Evolutionary conservation across 805 yeast species (phyloP), one percentile per base, ranked within the genome.

Genomic region (Lipomyces orientalis): DNA sequence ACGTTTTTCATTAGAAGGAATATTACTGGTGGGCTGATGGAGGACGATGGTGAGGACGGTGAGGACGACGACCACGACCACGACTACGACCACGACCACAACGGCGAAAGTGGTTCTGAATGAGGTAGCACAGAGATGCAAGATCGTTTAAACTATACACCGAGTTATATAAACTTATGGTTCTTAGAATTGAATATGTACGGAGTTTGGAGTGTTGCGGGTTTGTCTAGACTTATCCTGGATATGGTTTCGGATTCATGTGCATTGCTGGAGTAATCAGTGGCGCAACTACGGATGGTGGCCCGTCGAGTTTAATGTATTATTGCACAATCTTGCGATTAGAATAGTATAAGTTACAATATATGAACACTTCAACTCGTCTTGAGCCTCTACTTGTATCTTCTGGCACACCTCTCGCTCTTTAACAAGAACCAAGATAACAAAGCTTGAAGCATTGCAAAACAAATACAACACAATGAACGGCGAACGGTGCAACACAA

Each of bases 1-100:
- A 33, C 69, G 54, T 62, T 65, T 29, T n/a, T 19, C 10, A 12
- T 67, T 10, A 46, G 54, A 14, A 61, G 57, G 19, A 54, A 67
- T 55, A 31, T 67, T 19, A 29, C 65, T 16, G 70, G 70, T 22
- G 62, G 63, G 22, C 55, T 67, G 34, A 64, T 67, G 63, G 70
- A 60, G 52, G 64, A 66, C 43, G 62, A 56, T 12, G 57, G 61
- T 19, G 66, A 62, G 22, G 31, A 54, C 7, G 58, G 10, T 25
- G 59, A 49, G 25, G 62, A 54, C 8, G 69, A 61, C 19, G 62
- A 52, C 6, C 22, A 25, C 12, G 55, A 52, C n/a, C n/a, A n/a
- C n/a, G n/a, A n/a, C n/a, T n/a, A n/a, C n/a, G 62, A 54, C 8
- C 66, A 61, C 19, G 62, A 52, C 6, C 22, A 25, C 12, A 34